Percentiles rank a stretch among this genome's conserved stretches.
Conservation (phyloP, 495 filamentous ascomycete species). For the Aspergillus leporis region DNA sequence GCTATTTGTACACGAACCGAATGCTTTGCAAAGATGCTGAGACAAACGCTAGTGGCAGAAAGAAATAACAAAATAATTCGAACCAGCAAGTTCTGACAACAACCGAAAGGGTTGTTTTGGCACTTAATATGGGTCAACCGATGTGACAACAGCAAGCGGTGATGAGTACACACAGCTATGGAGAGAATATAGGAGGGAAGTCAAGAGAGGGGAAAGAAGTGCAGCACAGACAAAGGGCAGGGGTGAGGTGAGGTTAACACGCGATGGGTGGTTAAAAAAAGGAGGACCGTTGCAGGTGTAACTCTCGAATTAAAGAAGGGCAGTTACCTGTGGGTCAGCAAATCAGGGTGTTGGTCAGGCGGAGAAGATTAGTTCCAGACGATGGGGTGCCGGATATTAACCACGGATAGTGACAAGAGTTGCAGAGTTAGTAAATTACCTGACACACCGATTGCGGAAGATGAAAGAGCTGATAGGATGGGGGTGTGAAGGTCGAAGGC, state of each 20-base stretch:
- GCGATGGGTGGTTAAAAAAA: conserved; percentile 22
- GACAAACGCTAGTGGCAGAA: conserved; percentile 5
- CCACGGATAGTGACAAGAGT: conserved; percentile 19
- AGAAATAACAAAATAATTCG: conserved; percentile 8
- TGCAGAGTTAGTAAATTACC: not conserved
- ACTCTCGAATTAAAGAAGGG: conserved; percentile 18
- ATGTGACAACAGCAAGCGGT: conserved; percentile 1
- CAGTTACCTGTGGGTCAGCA: not conserved
- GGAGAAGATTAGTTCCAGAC: conserved; percentile 19
- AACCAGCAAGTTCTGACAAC: conserved; percentile 1
- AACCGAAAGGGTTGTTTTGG: not conserved
- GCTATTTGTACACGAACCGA: conserved; percentile 7
- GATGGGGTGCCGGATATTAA: conserved; percentile 9
- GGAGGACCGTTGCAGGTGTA: conserved; percentile 26
- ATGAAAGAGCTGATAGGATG: conserved; percentile 12
- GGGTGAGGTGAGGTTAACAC: conserved; percentile 18
- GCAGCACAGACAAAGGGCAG: conserved; percentile 20
- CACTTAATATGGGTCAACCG: too few species aligned
- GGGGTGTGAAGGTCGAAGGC: conserved; percentile 2
- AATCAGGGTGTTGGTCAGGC: conserved; percentile 10
- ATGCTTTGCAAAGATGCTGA: not conserved
- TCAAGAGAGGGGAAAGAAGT: conserved; percentile 14
- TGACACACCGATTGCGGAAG: conserved; percentile 7
- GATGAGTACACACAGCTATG: not conserved
- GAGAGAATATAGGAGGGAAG: conserved; percentile 17